Percentiles rank a stretch among this genome's conserved stretches.
Evolutionary conservation across 2,329 filamentous ascomycete genomes (phyloP).

Genomic region (Nannizzia gypsea): DNA sequence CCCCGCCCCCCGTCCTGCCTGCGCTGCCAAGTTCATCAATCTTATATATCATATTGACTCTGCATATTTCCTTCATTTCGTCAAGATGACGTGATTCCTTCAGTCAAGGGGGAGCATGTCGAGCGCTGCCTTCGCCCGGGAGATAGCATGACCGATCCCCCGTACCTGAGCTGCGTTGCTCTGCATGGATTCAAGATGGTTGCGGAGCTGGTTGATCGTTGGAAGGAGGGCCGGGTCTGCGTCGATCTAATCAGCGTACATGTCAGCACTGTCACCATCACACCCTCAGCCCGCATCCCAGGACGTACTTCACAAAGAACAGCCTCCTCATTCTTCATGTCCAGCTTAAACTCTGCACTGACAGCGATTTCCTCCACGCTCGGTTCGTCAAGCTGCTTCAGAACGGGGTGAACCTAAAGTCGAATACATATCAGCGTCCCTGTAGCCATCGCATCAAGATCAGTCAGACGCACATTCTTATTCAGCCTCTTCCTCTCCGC

Average conservation of each 20-base stretch:
- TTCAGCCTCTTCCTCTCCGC: slow-evolving; percentile 29
- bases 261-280: neutral
- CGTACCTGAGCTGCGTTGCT: slow-evolving; percentile 29
- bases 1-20: neutral
- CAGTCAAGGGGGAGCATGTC: slow-evolving; percentile 13
- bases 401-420: slow-evolving; percentile 26
- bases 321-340: neutral
- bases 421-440: neutral
- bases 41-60: no score
- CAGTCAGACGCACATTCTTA: slow-evolving; percentile 27
- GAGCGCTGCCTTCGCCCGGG: slow-evolving; percentile 20
- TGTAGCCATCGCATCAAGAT: neutral
- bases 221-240: slow-evolving; percentile 26
- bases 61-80: neutral
- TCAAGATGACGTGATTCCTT: slow-evolving; percentile 1
- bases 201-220: slow-evolving; percentile 31
- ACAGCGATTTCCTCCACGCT: slow-evolving; percentile 12
- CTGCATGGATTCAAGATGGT: slow-evolving; percentile 35
- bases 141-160: slow-evolving; percentile 29
- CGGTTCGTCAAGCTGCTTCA: slow-evolving; percentile 25
- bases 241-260: slow-evolving; percentile 9
- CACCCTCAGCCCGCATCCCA: slow-evolving; percentile 4
- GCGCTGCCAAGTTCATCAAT: neutral
- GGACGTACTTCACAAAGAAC: slow-evolving; percentile 10
- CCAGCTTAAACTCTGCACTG: slow-evolving; percentile 20